Percentiles rank a stretch among this genome's conserved stretches.
phyloP scores from a whole-genome alignment of 345 rosid genomes.

The sweet orange (Citrus sinensis) region DNA sequence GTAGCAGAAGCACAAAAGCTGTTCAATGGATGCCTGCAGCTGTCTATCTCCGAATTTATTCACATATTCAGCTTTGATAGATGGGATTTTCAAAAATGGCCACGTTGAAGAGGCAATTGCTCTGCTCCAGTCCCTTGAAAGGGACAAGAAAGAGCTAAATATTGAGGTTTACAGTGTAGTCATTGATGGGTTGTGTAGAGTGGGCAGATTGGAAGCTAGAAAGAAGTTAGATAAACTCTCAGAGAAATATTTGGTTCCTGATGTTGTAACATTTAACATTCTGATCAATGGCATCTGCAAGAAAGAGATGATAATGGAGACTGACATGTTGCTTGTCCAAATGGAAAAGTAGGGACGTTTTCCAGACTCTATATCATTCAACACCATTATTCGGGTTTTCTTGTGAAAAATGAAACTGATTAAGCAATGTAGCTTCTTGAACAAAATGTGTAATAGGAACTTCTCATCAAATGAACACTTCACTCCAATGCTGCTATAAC shows the following conservation, averaged over 20 bases:
- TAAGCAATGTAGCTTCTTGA: neutral
- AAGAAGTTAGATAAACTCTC: neutral
- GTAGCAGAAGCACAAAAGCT: constrained; percentile 24
- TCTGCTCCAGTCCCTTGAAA: constrained; percentile 12
- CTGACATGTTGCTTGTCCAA: constrained; percentile 11
- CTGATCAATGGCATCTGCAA: constrained; percentile 22
- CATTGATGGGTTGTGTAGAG: no score
- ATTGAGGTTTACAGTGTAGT: constrained; percentile 19
- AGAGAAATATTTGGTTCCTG: constrained; percentile 7
- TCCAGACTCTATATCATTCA: constrained; percentile 15
- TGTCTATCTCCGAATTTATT: neutral
- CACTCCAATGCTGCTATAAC: no score
- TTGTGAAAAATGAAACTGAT: neutral
- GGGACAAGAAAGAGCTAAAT: constrained; percentile 11
- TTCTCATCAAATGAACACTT: no score
- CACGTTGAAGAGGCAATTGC: constrained; percentile 19
- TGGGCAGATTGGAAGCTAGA: no score
- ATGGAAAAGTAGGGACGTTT: constrained; percentile 22
- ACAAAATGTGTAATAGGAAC: no score
- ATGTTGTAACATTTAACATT: constrained; percentile 16
- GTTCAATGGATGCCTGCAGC: constrained; percentile 17
- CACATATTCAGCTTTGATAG: constrained; percentile 15
- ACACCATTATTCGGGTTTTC: constrained; percentile 13
- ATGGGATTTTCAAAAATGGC: constrained; percentile 25
- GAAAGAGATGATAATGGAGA: constrained; percentile 1